Base-by-base conservation (phyloP, 768 basidiomycete genomes). In the Filobasidium wieringae region DNA sequence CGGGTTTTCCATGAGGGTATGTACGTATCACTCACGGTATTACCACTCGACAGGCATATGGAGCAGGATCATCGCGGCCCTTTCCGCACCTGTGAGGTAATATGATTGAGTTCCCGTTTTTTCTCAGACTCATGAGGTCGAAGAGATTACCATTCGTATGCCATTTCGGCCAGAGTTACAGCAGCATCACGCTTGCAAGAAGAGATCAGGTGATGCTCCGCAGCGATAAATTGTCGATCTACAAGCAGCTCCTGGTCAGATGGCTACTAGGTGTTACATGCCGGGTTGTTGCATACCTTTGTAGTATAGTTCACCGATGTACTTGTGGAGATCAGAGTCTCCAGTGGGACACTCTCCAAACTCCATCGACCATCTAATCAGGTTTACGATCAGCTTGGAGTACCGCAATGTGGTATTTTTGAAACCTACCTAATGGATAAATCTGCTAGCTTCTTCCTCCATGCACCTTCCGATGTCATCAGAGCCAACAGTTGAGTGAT, bases 291-390 rank as follows among this genome's bases (percentile, higher is more conserved):
- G 55, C 60, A 33, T 40, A 70, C 72, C 72, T 59, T 73, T 71
- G 59, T 69, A 71, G 57, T 70, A 78, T 30, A 95, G 76, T 70
- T 92, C 86, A 4, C 91, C 95, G 47, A 95, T 75, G 70, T 96
- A 96, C 60, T 88, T 84, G 43, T 90, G 90, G 51, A 99, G 77
- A 57, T 80, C 82, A 31, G 84, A 83, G 76, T 99, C 95, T 17
- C 95, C 95, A 26, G 84, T 82, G 8, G 91, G 88, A 71, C 80
- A 84, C n/a, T 79, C 67, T 7, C 87, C 84, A 63, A 80, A 79
- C 69, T 85, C 87, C 12, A 83, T 79, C 43, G 88, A 84, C 92
- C 93, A 99, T 41, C 91, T 93, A n/a, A n/a, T n/a, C n/a, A n/a
- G n/a, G n/a, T n/a, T n/a, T n/a, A 67, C 51, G 57, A 26, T 33